Evolutionary conservation across 2,329 filamentous ascomycete genomes (phyloP).

Genomic region (Pestalotiopsis sp.): DNA sequence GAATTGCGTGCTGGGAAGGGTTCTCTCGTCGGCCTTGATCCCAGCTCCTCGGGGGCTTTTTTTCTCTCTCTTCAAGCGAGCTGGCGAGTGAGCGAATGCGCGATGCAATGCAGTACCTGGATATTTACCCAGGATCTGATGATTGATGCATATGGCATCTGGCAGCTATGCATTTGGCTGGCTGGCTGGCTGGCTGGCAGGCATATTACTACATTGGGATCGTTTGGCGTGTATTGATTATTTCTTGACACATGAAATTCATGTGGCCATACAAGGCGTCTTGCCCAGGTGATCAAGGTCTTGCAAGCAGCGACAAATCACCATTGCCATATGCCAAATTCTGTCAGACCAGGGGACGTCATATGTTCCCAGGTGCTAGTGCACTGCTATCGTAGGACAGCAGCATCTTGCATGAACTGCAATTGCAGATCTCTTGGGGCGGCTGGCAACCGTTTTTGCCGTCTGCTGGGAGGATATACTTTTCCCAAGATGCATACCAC

Average conservation of each 20-base stretch:
- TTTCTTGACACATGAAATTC: neutral
- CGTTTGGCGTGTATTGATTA: neutral
- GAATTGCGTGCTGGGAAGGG: conserved; percentile 17
- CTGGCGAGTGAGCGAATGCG: neutral
- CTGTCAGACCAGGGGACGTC: neutral
- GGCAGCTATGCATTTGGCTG: neutral
- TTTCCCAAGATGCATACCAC: neutral
- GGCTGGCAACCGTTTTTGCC: neutral
- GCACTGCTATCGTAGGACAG: neutral
- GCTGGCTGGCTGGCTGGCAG: too few species aligned
- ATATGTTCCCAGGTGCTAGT: neutral
- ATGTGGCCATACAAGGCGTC: neutral
- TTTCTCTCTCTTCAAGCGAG: neutral
- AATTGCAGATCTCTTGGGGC: conserved; percentile 1
- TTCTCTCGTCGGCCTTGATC: conserved; percentile 19
- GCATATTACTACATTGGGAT: neutral
- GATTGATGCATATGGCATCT: neutral
- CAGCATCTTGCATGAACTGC: conserved; percentile 4
- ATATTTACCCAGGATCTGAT: neutral
- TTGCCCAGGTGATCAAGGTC: neutral
- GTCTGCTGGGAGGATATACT: neutral
- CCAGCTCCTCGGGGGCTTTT: neutral
- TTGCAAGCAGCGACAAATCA: neutral
- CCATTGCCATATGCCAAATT: neutral
- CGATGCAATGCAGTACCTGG: neutral